Evolutionary conservation across 352 stramenopile genomes (phyloP).

Genomic region (Pythium vanterpoolii): DNA sequence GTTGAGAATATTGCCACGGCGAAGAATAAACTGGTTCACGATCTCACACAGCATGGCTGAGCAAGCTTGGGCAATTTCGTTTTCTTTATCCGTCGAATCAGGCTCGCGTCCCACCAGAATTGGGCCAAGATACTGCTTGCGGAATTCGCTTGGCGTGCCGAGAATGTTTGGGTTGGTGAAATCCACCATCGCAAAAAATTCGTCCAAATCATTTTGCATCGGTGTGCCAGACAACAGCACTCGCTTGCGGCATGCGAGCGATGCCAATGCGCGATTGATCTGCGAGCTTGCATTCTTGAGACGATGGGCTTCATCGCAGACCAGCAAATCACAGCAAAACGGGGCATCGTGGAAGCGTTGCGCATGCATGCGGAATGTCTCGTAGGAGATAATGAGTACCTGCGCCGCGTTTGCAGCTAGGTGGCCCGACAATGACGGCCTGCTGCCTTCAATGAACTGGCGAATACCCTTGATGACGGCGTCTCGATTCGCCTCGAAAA

Average conservation of each 20-base stretch:
- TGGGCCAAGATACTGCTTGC: constrained; percentile 88
- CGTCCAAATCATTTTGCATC: constrained; percentile 99
- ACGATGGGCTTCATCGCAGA: constrained; percentile 98
- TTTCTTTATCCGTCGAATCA: constrained; percentile 83
- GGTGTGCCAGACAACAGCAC: constrained; percentile 96
- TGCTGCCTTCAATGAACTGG: constrained; percentile 81
- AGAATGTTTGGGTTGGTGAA: constrained; percentile 88
- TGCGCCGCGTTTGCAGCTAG: constrained; percentile 41
- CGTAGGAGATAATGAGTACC: constrained; percentile 87
- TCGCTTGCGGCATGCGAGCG: constrained; percentile 86
- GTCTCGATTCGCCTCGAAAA: constrained; percentile 81
- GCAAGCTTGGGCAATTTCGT: constrained; percentile 71
- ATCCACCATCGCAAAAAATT: constrained; percentile 98
- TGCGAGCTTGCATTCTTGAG: constrained; percentile 98
- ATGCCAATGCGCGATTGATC: constrained; percentile 79
- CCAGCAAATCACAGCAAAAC: constrained; percentile 92
- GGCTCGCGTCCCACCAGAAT: constrained; percentile 90
- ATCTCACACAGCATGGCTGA: constrained; percentile 95
- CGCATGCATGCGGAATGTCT: constrained; percentile 93
- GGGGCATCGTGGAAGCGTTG: constrained; percentile 87
- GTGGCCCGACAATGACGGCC: constrained; percentile 36
- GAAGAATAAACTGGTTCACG: constrained; percentile 99
- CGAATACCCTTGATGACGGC: constrained; percentile 81
- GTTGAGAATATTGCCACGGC: constrained; percentile 98
- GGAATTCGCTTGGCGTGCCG: constrained; percentile 87